These are phyloP conservation scores for Pseudocercospora musae DNA, from an alignment of 2,329 filamentous ascomycete genomes.

Conservation along the genomic window DNA sequence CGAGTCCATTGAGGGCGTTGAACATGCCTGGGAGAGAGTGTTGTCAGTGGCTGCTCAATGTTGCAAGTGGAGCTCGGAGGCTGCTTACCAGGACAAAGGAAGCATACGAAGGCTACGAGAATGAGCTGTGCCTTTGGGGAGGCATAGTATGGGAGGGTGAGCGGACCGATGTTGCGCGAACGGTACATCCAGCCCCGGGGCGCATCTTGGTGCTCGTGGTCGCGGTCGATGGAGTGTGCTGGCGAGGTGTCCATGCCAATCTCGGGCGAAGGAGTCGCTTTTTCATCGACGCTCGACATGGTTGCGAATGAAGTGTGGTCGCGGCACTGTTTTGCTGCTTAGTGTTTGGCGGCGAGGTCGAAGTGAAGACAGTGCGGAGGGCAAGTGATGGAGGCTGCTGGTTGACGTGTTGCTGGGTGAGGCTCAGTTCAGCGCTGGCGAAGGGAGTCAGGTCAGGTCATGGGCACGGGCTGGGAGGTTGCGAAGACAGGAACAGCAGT, in stretches of 20 bases:
- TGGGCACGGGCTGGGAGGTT: background rate
- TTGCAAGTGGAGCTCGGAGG: background rate
- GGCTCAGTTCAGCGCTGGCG: background rate
- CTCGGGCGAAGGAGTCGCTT: constrained; percentile 16
- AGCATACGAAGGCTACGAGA: constrained; percentile 52
- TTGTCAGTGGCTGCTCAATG: background rate
- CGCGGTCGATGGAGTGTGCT: constrained; percentile 9
- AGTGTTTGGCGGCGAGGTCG: background rate
- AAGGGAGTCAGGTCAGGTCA: background rate
- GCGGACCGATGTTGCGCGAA: constrained; percentile 39
- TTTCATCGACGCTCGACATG: constrained; percentile 19
- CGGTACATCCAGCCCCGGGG: constrained; percentile 50
- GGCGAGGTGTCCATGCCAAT: constrained; percentile 14
- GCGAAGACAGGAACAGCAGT: background rate
- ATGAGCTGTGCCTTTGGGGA: constrained; percentile 49
- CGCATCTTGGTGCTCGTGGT: constrained; percentile 8
- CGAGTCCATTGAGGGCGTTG: constrained; percentile 52
- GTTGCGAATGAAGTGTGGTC: background rate
- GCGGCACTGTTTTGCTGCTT: background rate
- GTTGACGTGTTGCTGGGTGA: background rate
- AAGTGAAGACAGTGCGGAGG: background rate
- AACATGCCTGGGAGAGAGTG: constrained; percentile 42
- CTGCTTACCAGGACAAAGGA: constrained; percentile 48
- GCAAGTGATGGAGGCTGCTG: background rate
- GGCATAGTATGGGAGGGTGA: constrained; percentile 49